Percentiles rank a stretch among this genome's conserved stretches.
These are phyloP conservation scores for Dactylellina drechsleri DNA, from an alignment of 2,329 filamentous ascomycete genomes.

Conservation along the genomic window DNA sequence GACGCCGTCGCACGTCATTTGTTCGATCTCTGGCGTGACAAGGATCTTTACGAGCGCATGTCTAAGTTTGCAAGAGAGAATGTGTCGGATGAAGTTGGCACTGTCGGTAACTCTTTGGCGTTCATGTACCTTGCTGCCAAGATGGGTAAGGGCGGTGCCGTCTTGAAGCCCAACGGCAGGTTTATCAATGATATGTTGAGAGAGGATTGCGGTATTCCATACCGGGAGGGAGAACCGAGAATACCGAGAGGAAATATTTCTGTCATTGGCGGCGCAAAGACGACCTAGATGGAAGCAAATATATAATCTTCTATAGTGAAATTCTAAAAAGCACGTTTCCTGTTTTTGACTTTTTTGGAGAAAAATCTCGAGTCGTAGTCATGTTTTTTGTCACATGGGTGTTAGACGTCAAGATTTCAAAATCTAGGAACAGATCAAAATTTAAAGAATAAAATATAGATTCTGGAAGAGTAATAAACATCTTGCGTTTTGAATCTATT, in stretches of 20 bases:
- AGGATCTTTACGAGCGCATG: conserved; percentile 74
- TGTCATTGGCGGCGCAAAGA: conserved; percentile 30
- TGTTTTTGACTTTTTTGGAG: background rate
- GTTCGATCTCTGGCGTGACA: conserved; percentile 73
- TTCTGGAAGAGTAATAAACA: no score
- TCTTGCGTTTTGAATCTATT: no score
- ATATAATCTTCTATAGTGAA: background rate
- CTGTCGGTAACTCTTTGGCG: conserved; percentile 78
- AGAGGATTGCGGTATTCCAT: conserved; percentile 71
- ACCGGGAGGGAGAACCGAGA: conserved; percentile 70
- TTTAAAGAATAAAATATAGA: no score
- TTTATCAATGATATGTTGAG: conserved; percentile 82
- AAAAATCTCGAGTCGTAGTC: background rate
- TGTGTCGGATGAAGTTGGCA: conserved; percentile 83
- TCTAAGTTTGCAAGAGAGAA: conserved; percentile 71
- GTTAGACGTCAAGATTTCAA: no score
- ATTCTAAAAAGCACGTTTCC: background rate
- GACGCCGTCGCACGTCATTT: conserved; percentile 75
- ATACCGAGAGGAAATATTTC: conserved; percentile 64
- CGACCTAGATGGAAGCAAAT: background rate
- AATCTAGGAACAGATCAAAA: no score
- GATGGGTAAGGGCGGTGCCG: conserved; percentile 69
- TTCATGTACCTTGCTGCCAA: conserved; percentile 82
- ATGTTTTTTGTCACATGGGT: background rate
- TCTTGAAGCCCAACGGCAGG: conserved; percentile 69